Base-by-base conservation (phyloP, 2,329 filamentous ascomycete species). In the Periconia macrospinosa region DNA sequence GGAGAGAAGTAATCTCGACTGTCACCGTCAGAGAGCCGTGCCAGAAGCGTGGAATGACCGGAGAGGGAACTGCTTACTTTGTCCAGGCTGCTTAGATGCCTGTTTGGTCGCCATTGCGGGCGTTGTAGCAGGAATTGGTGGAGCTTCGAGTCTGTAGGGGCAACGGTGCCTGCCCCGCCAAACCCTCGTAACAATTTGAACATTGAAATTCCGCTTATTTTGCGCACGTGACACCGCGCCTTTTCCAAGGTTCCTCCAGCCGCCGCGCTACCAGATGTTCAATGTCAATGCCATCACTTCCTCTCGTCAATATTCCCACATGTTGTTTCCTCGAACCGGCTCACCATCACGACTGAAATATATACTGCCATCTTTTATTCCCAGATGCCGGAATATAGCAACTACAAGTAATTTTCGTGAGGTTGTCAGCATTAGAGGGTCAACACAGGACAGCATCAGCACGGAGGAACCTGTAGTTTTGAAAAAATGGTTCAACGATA, bases 1-100 rank as follows among this genome's bases (percentile, higher is more conserved):
- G 89, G 67, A 99, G 88, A 56, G 84, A 86, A 66, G 88, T 86
- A 67, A 99, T 81, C 70, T 90, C 86, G 63, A 90, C 72, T 75
- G 49, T 18, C 45, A 19, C 41, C 18, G 40, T 62, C 53, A 63
- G 53, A 10, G 7, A 44, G 47, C 43, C n/a, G 33, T 35, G 30
- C 37, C 41, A 41, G 44, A 15, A 48, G 37, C 23, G 23, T 27
- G 6, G 18, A 17, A 30, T 14, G 23, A 37, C 1, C 9, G 10
- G 9, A 47, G 19, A 20, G 3, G 2, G 6, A 14, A 23, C 15
- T 20, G 57, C 55, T 33, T 65, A 72, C 69, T 69, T 58, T 72
- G 66, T 15, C 66, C 64, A 27, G 56, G 52, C 58, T 66, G 63
- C 15, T 58, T 59, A 37, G 55, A 48, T 15, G 43, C 45, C 42